phyloP scores from a whole-genome alignment of 805 yeast species.

The Starmerella floris region DNA sequence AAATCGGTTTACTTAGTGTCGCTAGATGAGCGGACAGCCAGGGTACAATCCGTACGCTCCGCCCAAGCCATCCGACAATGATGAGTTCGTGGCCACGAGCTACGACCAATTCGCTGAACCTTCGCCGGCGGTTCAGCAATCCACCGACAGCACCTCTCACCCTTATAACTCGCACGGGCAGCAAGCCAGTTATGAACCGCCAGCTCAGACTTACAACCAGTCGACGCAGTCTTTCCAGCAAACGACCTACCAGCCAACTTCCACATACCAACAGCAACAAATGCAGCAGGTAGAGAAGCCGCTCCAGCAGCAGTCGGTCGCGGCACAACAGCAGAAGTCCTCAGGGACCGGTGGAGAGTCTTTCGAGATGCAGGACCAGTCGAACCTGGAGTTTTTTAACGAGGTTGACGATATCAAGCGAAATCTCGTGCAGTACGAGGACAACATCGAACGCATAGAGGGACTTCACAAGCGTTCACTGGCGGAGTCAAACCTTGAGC shows the following conservation, averaged over 20 bases:
- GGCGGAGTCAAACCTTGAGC: conserved; percentile 59
- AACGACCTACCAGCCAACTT: background rate
- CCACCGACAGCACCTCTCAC: background rate
- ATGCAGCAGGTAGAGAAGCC: background rate
- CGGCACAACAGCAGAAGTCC: background rate
- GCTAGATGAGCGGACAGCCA: conserved; percentile 6
- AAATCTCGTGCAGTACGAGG: conserved; percentile 56
- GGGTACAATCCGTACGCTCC: conserved; percentile 18
- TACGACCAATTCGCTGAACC: conserved; percentile 13
- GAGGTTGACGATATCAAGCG: conserved; percentile 56
- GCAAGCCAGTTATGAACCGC: background rate
- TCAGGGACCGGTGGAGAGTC: conserved; percentile 1
- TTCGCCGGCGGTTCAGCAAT: background rate
- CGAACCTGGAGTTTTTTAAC: conserved; percentile 53
- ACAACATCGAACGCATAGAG: conserved; percentile 55
- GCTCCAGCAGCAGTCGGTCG: conserved; percentile 2
- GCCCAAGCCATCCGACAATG: conserved; percentile 6
- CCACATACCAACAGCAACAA: background rate
- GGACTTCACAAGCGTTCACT: conserved; percentile 55
- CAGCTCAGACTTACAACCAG: background rate
- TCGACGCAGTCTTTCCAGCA: background rate
- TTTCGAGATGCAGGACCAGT: conserved; percentile 20
- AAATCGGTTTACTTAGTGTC: too few species aligned
- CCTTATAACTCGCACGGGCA: conserved; percentile 2
- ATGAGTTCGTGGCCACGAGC: conserved; percentile 15